Base-by-base conservation (phyloP, 495 filamentous ascomycete species). In the Podospora appendiculata region DNA sequence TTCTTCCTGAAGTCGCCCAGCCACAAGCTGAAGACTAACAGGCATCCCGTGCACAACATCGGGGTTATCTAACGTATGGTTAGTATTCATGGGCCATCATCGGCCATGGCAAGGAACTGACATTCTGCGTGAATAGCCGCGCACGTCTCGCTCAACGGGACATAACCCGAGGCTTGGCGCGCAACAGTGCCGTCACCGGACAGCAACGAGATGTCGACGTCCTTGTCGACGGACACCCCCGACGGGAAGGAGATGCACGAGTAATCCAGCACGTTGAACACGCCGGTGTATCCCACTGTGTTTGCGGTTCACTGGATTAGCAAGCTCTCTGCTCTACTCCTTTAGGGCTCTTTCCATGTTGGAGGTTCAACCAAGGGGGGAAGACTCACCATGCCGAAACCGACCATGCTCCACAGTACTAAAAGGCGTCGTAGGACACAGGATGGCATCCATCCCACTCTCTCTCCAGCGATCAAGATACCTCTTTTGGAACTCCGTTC, bases 311-410 rank as follows among this genome's bases (percentile, higher is more conserved):
- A 14, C 41, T 16, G 16, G 17, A n/a, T n/a, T 36, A 38, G 43
- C 9, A 6, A 33, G 32, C 5, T 14, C 47, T 49, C 5, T 43
- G 25, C 35, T 52, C 54, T 32, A 11, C 12, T 11, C 41, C 4
- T 14, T 3, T 4, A 42, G 3, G 1, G 4, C 16, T 14, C 14
- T 18, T 11, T 7, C 10, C 19, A 42, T 47, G n/a, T n/a, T n/a
- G n/a, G n/a, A 17, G 52, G 81, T 58, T 88, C 83, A 0, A 89
- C 68, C 40, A 87, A 58, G 58, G 89, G 88, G 84, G 84, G 90
- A 53, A 87, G 74, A 69, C 0, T 83, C 87, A 51, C 88, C 90
- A 19, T 79, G 77, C 85, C 84, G 87, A 64, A 86, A 88, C 11
- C 75, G 74, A 0, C 78, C 70, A 12, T 79, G 79, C 41, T 81